phyloP scores from a whole-genome alignment of 2,329 filamentous ascomycete species.

The Parascedosporium putredinis region DNA sequence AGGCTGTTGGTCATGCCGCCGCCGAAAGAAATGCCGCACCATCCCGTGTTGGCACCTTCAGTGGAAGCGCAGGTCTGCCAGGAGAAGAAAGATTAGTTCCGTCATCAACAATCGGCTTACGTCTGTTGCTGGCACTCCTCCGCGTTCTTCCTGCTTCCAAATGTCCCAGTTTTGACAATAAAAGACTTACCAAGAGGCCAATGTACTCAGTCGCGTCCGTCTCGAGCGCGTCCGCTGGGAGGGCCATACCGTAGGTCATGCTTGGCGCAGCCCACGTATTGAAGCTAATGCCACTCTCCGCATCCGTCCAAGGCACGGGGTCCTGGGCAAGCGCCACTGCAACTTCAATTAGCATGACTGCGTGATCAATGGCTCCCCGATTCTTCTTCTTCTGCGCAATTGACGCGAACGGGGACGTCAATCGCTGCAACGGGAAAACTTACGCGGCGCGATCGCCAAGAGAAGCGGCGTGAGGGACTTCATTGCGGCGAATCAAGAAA shows the following conservation, averaged over 20 bases:
- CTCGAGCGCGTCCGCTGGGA: slow-evolving; percentile 37
- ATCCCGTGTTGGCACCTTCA: background rate
- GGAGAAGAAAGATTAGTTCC: no score
- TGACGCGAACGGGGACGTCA: background rate
- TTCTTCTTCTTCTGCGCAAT: background rate
- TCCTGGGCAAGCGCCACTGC: slow-evolving; percentile 3
- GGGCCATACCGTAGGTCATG: slow-evolving; percentile 41
- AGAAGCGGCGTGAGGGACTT: background rate
- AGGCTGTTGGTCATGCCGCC: slow-evolving; percentile 7
- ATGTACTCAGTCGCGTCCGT: slow-evolving; percentile 45
- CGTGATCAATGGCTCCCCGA: no score
- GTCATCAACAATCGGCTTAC: no score
- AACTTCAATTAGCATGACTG: no score
- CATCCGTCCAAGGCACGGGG: slow-evolving; percentile 27
- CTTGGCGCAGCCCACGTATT: slow-evolving; percentile 33
- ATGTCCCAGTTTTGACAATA: background rate
- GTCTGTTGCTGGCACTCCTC: slow-evolving; percentile 10
- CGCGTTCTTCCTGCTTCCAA: background rate
- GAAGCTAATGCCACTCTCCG: slow-evolving; percentile 42
- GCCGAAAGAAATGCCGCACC: slow-evolving; percentile 4
- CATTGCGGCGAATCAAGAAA: background rate
- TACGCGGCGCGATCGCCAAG: background rate
- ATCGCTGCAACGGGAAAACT: background rate
- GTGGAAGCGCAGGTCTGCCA: slow-evolving; percentile 22
- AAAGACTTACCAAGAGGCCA: slow-evolving; percentile 37